A percentile compares a stretch with the other conserved stretches of the same genome.
Evolutionary conservation across 805 yeast species (phyloP).

Genomic region (Pichia insulana): DNA sequence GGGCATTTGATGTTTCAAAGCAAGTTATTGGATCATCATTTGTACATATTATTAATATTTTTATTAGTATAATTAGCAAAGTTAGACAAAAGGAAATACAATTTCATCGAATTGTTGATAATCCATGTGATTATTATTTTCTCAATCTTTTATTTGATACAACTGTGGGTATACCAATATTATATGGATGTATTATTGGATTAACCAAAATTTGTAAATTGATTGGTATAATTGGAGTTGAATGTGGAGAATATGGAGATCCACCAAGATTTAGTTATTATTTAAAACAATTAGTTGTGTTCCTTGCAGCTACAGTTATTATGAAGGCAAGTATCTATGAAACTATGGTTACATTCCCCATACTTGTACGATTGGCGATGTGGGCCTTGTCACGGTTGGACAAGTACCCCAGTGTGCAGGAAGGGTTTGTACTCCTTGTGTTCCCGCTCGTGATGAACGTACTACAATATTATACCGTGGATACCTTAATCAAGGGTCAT

Average conservation of each 20-base stretch:
- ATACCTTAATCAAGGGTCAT: constrained; percentile 61
- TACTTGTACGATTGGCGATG: constrained; percentile 62
- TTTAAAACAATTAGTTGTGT: constrained; percentile 61
- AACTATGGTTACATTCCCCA: constrained; percentile 52
- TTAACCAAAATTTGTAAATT: not conserved
- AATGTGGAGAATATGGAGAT: constrained; percentile 54
- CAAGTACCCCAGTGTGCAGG: constrained; percentile 72
- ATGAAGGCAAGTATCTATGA: constrained; percentile 51
- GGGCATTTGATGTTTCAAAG: constrained; percentile 85
- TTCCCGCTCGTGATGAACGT: constrained; percentile 69
- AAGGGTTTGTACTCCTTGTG: constrained; percentile 77
- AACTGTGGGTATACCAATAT: constrained; percentile 83
- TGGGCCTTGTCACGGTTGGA: constrained; percentile 79
- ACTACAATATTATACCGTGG: constrained; percentile 64
- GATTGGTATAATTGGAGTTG: constrained; percentile 37
- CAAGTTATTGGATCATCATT: constrained; percentile 84
- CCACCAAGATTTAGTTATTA: constrained; percentile 59
- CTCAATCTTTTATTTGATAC: constrained; percentile 83
- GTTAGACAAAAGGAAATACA: not conserved
- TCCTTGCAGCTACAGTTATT: constrained; percentile 50
- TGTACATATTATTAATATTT: constrained; percentile 69
- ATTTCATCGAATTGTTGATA: constrained; percentile 28
- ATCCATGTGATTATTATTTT: constrained; percentile 93
- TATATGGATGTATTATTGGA: constrained; percentile 37
- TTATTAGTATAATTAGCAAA: constrained; percentile 54